Percentiles rank a stretch among this genome's conserved stretches.
Conservation (phyloP, 345 rosid genomes). For the Pelargonium nanum region DNA sequence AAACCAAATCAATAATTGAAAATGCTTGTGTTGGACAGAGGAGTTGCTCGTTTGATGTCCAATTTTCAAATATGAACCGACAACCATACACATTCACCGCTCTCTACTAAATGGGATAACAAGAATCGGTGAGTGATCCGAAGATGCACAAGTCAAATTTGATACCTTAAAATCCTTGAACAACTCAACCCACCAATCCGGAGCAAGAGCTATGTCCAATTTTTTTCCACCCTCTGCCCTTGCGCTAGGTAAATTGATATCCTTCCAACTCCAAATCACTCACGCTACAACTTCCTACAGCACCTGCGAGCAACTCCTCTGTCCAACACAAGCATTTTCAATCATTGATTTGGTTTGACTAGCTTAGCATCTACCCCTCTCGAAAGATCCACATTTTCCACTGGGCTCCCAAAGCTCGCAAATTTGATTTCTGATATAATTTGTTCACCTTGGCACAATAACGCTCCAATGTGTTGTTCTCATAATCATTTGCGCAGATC, state of each 20-base stretch:
- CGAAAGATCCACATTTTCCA: not conserved
- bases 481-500: slow-evolving; percentile 32
- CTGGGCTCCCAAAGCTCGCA: not conserved
- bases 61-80: no score
- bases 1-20: not conserved
- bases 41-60: not conserved
- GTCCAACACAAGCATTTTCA: not conserved
- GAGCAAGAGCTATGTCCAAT: no score
- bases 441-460: slow-evolving; percentile 36
- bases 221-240: no score
- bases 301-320: not conserved
- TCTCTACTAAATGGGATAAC: no score
- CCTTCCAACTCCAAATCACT: no score
- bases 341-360: not conserved
- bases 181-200: no score
- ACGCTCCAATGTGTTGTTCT: slow-evolving; percentile 24
- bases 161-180: no score
- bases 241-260: no score
- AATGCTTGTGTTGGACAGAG: not conserved
- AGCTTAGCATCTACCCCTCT: not conserved
- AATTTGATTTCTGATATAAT: slow-evolving; percentile 15
- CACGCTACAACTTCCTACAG: no score
- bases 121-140: no score
- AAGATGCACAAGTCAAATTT: no score
- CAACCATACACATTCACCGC: no score